A percentile compares a stretch with the other conserved stretches of the same genome.
Evolutionary conservation across 2,329 filamentous ascomycete species (phyloP).

Genomic region (Davidsoniella virescens): DNA sequence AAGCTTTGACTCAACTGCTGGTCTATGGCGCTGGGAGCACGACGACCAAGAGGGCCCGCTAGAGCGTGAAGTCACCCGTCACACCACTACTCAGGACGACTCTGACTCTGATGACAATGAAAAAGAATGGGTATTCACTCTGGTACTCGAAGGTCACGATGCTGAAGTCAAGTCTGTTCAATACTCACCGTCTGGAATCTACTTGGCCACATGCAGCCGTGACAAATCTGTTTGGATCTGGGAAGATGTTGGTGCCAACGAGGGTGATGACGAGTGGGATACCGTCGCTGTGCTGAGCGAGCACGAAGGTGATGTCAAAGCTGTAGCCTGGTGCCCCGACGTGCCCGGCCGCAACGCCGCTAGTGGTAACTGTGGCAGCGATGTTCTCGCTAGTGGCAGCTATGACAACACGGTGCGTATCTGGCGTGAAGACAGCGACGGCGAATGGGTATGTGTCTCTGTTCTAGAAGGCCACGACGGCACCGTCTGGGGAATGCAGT

Average conservation of each 20-base stretch:
- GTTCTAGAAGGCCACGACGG: slow-evolving; percentile 64
- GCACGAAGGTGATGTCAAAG: slow-evolving; percentile 91
- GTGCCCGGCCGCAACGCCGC: slow-evolving; percentile 31
- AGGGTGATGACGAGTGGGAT: slow-evolving; percentile 88
- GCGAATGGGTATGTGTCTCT: slow-evolving; percentile 81
- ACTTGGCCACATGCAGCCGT: slow-evolving; percentile 76
- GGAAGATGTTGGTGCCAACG: slow-evolving; percentile 64
- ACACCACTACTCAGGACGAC: slow-evolving; percentile 16
- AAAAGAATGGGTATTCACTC: slow-evolving; percentile 82
- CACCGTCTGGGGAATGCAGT: slow-evolving; percentile 83
- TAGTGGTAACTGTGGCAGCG: slow-evolving; percentile 34
- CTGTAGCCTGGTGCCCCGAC: slow-evolving; percentile 77
- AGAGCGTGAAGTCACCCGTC: slow-evolving; percentile 14
- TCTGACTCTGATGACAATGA: slow-evolving; percentile 31
- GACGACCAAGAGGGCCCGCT: slow-evolving; percentile 11
- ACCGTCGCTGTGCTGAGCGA: slow-evolving; percentile 89
- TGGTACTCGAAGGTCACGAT: slow-evolving; percentile 89
- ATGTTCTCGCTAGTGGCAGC: slow-evolving; percentile 74
- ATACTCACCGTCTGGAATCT: slow-evolving; percentile 57
- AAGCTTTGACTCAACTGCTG: slow-evolving; percentile 85
- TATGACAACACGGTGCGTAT: slow-evolving; percentile 86
- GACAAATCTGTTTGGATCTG: slow-evolving; percentile 98
- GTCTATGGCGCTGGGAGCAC: slow-evolving; percentile 54
- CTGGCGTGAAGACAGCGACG: slow-evolving; percentile 77
- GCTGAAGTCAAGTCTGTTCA: slow-evolving; percentile 74